Evolutionary conservation across 148 eudicot genomes (phyloP).

Genomic region (Silene latifolia): DNA sequence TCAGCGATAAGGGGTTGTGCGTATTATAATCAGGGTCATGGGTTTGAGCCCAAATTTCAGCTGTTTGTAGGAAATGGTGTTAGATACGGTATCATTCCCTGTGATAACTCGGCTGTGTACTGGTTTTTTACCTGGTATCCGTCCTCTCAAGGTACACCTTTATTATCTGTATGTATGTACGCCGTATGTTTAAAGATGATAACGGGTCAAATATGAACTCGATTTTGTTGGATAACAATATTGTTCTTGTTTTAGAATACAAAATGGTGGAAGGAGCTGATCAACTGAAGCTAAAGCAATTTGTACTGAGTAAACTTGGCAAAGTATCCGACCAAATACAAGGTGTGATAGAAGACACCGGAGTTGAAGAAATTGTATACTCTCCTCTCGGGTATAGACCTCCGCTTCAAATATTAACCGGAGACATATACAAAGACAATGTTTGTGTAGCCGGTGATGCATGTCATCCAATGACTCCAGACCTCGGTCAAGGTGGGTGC

Average conservation of each 20-base stretch:
- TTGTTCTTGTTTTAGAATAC: slow-evolving; percentile 6
- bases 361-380: slow-evolving; percentile 23
- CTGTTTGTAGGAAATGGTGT: slow-evolving; percentile 41
- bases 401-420: slow-evolving; percentile 44
- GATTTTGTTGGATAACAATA: background rate
- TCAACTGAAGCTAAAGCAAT: slow-evolving; percentile 48
- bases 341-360: slow-evolving; percentile 33
- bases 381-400: slow-evolving; percentile 41
- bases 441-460: slow-evolving; percentile 59
- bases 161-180: no score
- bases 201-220: background rate
- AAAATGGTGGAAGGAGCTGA: slow-evolving; percentile 34
- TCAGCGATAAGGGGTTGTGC: slow-evolving; percentile 40
- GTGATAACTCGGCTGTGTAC: slow-evolving; percentile 35
- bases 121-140: slow-evolving; percentile 55
- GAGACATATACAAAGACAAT: slow-evolving; percentile 56
- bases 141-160: slow-evolving; percentile 35
- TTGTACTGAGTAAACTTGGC: slow-evolving; percentile 48
- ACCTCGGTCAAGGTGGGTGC: slow-evolving; percentile 63
- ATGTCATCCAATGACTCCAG: slow-evolving; percentile 65
- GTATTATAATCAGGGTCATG: slow-evolving; percentile 37
- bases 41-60: slow-evolving; percentile 39
- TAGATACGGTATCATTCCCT: slow-evolving; percentile 45
- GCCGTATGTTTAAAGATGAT: background rate
- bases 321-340: slow-evolving; percentile 36